Evolutionary conservation across 169 alveolate species (phyloP), one percentile per base, ranked within the genome.

Genomic region (Eimeria falciformis): DNA sequence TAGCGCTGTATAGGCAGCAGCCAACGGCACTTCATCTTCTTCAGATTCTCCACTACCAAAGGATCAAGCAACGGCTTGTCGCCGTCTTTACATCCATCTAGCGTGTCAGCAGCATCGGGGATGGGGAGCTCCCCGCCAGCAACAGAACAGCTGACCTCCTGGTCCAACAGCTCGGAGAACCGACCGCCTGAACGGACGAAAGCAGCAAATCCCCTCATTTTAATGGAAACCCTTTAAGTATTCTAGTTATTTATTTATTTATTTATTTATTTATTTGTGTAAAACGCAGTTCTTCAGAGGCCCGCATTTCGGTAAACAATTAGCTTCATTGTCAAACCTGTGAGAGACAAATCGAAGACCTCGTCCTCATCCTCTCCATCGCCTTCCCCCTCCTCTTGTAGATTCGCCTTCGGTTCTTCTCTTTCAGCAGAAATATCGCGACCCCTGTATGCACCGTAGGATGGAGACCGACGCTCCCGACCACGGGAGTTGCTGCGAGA

Each of bases 1-100:
- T 37, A 55, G 3, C 79, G 29, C 62, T 82, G 91, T 6, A 82
- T 47, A 5, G 91, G 91, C 62, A 82, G 47, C 55, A 82, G 79
- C 40, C 91, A 62, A 12, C 29, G n/a, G 73, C 73, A 62, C 73
- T 62, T 62, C 73, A 62, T 62, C 33, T 62, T 62, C 73, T 62
- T 62, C 40, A 62, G 29, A n/a, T 62, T 62, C 73, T 62, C 73
- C 40, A 62, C 73, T 27, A 62, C 73, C 0, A 17, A 37, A 18
- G 73, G 3, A 12, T 12, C 73, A 11, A 62, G 73, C 73, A 62
- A n/a, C 40, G 37, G 37, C 73, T 27, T 62, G 40, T n/a, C 14
- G 73, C 73, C 29, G 33, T 12, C 73, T 27, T 18, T 12, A 27
- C 73, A 62, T 18, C 29, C 33, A 7, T 62, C 73, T 23, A 62